Evolutionary conservation across 2,329 filamentous ascomycete genomes (phyloP), one percentile per base, ranked within the genome.

Genomic region (Sporothrix inflata): DNA sequence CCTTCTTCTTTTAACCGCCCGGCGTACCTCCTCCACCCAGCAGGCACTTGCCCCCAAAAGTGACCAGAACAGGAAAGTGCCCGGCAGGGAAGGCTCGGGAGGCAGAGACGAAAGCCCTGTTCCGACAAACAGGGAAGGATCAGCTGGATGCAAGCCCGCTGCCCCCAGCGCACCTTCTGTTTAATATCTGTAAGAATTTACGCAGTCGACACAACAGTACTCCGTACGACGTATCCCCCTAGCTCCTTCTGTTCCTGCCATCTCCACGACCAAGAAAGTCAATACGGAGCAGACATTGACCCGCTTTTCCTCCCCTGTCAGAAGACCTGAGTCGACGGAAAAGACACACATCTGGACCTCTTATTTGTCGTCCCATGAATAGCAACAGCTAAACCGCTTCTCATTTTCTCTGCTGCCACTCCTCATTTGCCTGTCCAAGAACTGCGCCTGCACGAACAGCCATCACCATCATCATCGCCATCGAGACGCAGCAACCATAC

Each of bases 261-360:
- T 65, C n/a, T 19, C 34, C 21, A 65, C 60, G 60, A 24, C 61
- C 12, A 47, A 67, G 61, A 47, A 21, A 19, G 27, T 21, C 66
- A 34, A 49, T 12, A 53, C 30, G 34, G 60, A 66, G 21, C 24
- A 24, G n/a, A 24, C 21, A 45, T 30, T 49, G 61, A 47, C 66
- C 66, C 47, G 47, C 47, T 69, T 55, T 69, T 69, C 30, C 7
- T 55, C 66, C 49, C 47, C 66, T 42, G 47, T 69, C 66, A 69
- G n/a, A 53, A 9, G 66, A 69, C 66, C 30, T 55, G 45, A 34
- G 8, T 40, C 27, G 45, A 40, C 27, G 21, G 19, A 38, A 38
- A 30, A n/a, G 11, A 51, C n/a, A 21, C 7, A 34, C 42, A 27
- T 27, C 40, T 40, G 27, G n/a, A 16, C 51, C 12, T 51, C 49